Evolutionary conservation across 768 basidiomycete species (phyloP), one percentile per base, ranked within the genome.

Genomic region (Panellus pusillus): DNA sequence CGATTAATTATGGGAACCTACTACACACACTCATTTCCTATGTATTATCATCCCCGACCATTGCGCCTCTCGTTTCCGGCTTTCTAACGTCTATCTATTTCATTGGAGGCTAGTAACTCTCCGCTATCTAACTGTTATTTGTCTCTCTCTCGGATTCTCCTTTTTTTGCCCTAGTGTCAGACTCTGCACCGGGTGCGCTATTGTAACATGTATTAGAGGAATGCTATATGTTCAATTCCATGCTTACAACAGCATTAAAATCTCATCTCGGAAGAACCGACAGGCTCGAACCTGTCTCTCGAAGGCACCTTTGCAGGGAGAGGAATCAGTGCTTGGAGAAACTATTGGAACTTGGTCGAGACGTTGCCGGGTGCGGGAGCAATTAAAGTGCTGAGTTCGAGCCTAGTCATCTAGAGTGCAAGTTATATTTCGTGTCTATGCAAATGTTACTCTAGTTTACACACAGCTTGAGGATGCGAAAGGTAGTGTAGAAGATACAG

Each of bases 191-290:
- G 67, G 70, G 68, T 65, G 64, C 66, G 58, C 61, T 63, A 57
- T 48, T 68, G 62, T 67, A 65, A 61, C 61, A 64, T 65, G 57
- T 66, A 65, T 57, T 63, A 50, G 60, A 67, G 66, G 69, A 74
- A 61, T 61, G 59, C 59, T 55, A 60, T 50, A 45, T 50, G 51
- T 55, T 50, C 52, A 54, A 50, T 46, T 49, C 48, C 49, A 59
- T 51, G 47, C 48, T 52, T 53, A 52, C 56, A 47, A 2, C 17
- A 15, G 17, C n/a, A 3, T 17, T 47, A 28, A 32, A 20, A 6
- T 31, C 39, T 40, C 12, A 6, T 24, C 24, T 24, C 6, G 24
- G 3, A 6, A 3, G 24, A 24, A 3, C 24, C 24, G 6, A 6
- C 6, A 24, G 24, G 6, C 24, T 24, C 24, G 24, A 24, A 24